phyloP scores from a whole-genome alignment of 129 eudicot species.

The Glebionis coronaria region DNA sequence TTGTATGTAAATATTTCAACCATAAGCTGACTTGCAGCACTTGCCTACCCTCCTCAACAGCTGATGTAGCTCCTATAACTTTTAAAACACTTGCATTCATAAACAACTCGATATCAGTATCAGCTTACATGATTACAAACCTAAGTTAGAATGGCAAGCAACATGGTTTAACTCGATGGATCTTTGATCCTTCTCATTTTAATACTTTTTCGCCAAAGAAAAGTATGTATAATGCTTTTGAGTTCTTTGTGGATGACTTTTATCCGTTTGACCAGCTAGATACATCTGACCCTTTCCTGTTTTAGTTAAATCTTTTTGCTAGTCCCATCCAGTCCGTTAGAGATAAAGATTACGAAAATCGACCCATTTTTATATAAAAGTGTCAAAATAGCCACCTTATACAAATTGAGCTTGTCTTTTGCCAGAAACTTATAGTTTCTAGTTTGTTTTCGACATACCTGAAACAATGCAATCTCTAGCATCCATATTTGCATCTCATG shows the following conservation, averaged over 20 bases:
- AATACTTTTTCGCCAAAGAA: background rate
- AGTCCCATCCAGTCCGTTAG: background rate
- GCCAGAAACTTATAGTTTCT: no score
- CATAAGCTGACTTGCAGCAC: no score
- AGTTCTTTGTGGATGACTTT: background rate
- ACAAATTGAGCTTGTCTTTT: no score
- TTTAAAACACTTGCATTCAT: no score
- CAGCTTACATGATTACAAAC: no score
- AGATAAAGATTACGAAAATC: background rate
- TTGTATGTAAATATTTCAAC: no score
- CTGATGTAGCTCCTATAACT: no score
- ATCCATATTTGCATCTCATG: conserved; percentile 36
- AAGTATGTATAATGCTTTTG: background rate
- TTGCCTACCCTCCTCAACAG: no score
- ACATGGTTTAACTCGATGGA: no score
- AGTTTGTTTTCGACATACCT: no score
- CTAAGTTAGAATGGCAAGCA: background rate
- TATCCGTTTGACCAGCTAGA: background rate
- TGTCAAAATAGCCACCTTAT: conserved; percentile 9
- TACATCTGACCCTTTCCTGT: background rate
- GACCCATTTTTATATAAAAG: background rate
- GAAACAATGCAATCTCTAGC: conserved; percentile 37
- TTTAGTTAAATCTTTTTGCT: background rate
- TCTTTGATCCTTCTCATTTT: no score
- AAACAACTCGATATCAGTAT: no score